Base-by-base conservation (phyloP, 2,329 filamentous ascomycete species). In the Talaromyces sp. region DNA sequence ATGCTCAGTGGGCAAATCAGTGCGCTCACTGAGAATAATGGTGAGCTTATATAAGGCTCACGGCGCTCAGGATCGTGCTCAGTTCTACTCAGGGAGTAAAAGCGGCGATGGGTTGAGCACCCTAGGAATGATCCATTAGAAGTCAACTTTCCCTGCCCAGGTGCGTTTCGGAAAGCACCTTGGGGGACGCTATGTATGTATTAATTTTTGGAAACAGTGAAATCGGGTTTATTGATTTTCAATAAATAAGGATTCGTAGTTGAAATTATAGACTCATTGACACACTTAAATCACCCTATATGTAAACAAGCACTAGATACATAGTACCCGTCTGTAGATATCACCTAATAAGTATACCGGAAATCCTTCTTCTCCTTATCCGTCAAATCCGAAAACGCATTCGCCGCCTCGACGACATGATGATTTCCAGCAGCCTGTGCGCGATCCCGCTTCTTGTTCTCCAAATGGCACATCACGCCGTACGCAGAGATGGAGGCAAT, bases 361-460 rank as follows among this genome's bases (percentile, higher is more conserved):
- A 71, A 72, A 19, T 61, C 54, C 59, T 49, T 64, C 61, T 72
- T 72, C 62, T 72, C 70, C 47, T 68, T 68, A 59, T 72, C 70
- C 2, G 70, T 72, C 54, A 66, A 49, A 39, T 72, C 71, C 1
- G 66, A 68, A 50, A 72, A 72, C 2, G 70, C 68, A 45, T 63
- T 59, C 14, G 67, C 66, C 6, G 66, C 47, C 16, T 66, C 62
- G 7, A 19, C 61, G 58, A 60, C 60, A 35, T 61, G 50, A 16
- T 56, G 60, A 19, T 62, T 56, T n/a, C n/a, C 19, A 19, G n/a
- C 7, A 35, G 33, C 52, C 31, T 56, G 33, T 11, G 63, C 65
- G 37, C 65, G 63, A 54, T 71, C 68, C 7, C 70, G 66, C n/a
- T 63, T 63, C 35, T 49, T 64, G 52, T 72, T 72, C 41, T 72